Conservation (phyloP, 78 protist species). For the Dictyostelium purpureum region DNA sequence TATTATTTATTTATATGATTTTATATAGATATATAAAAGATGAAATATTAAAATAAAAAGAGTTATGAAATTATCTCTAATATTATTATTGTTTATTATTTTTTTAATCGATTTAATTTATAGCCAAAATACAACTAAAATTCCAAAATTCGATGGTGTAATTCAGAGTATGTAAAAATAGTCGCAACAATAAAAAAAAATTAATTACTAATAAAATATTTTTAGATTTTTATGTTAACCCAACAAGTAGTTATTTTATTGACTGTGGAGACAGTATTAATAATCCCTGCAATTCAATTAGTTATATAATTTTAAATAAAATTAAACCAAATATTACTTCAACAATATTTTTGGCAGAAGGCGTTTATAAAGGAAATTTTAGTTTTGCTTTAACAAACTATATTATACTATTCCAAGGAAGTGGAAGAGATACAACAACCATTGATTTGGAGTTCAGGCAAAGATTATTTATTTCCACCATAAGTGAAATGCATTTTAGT, state of each 20-base stretch:
- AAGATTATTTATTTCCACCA: background rate
- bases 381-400: background rate
- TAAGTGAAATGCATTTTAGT: background rate
- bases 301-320: background rate
- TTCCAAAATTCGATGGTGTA: too few species aligned
- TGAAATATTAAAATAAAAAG: too few species aligned
- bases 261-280: background rate
- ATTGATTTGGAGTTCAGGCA: constrained; percentile 3
- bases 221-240: background rate
- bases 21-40: too few species aligned
- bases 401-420: background rate
- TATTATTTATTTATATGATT: too few species aligned
- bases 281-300: background rate
- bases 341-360: background rate
- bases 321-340: background rate
- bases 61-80: too few species aligned
- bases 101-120: too few species aligned
- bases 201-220: background rate
- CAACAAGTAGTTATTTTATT: background rate
- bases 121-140: too few species aligned
- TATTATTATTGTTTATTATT: too few species aligned
- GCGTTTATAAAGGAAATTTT: constrained; percentile 1
- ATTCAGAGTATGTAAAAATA: too few species aligned
- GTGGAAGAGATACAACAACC: background rate
- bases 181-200: too few species aligned